Base-by-base conservation (phyloP, 2,329 filamentous ascomycete species). In the Venturia aucupariae region DNA sequence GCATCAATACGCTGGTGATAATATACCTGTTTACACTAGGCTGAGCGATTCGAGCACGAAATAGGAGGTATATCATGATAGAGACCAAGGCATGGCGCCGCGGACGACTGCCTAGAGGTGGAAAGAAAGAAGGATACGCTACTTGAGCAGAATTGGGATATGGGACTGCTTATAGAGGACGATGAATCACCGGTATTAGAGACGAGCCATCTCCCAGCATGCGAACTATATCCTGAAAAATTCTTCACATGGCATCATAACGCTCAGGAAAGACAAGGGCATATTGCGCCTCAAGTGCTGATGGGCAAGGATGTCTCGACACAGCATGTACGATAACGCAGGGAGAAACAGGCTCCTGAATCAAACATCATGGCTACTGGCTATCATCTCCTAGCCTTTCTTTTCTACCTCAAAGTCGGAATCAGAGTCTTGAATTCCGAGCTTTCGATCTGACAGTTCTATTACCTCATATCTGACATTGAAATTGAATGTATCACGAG, bases 1-100 rank as follows among this genome's bases (percentile, higher is more conserved):
- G 86, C 67, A 85, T 93, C 71, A 96, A 96, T 75, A 86, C 87
- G 6, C 75, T 92, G 68, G 88, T 96, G 68, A 94, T 96, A 72
- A 74, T 91, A 66, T 96, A 92, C 77, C 88, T 92, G 77, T 79
- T 94, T 48, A 81, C 92, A 59, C 79, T 92, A 35, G 90, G 90
- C 65, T 92, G 79, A 82, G 46, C 38, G 42, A 35, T 1, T 3
- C 32, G 54, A 59, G 13, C n/a, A 24, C 24, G 22, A 15, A 59
- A 11, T 2, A 24, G 32, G 19, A 60, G 32, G 32, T 41, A 41
- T 46, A 46, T 10, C 8, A 46, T 10, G 44, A 46, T 46, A 54
- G 24, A 17, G 22, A 27, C 22, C 19, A 35, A 17, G 51, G 11
- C 8, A 35, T 22, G 27, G 51, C 51, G 51, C 51, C 51, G 51